Percentiles rank a stretch among this genome's conserved stretches.
phyloP scores from a whole-genome alignment of 2,329 filamentous ascomycete species.

The Coniochaeta sp. region DNA sequence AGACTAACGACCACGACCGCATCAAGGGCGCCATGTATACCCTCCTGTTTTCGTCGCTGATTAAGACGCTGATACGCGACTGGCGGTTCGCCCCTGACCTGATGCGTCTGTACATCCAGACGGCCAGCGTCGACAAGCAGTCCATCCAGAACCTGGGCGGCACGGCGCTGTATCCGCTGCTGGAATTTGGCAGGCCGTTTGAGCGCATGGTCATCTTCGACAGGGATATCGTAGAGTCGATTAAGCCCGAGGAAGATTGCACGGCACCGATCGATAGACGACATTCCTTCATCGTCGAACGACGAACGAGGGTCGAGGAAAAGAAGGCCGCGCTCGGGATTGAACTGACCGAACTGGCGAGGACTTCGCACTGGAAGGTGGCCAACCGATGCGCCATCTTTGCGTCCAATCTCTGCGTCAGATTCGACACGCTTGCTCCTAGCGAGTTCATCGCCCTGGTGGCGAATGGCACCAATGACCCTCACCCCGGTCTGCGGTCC shows the following conservation, averaged over 20 bases:
- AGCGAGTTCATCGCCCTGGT: conserved; percentile 77
- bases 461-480: conserved; percentile 75
- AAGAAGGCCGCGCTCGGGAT: conserved; percentile 76
- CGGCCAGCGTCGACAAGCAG: conserved; percentile 83
- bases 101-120: conserved; percentile 82
- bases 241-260: conserved; percentile 63
- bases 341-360: conserved; percentile 72
- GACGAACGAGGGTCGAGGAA: conserved; percentile 69
- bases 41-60: conserved; percentile 77
- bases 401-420: conserved; percentile 80
- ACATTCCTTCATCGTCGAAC: conserved; percentile 65
- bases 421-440: conserved; percentile 84
- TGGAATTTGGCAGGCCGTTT: conserved; percentile 85
- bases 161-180: conserved; percentile 73
- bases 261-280: conserved; percentile 55
- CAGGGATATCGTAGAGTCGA: conserved; percentile 58
- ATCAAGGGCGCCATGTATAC: conserved; percentile 96
- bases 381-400: conserved; percentile 85
- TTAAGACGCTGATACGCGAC: conserved; percentile 81
- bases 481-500: conserved; percentile 76
- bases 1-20: conserved; percentile 73
- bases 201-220: conserved; percentile 83
- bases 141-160: conserved; percentile 87
- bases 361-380: conserved; percentile 91
- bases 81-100: conserved; percentile 93